A percentile compares a stretch with the other conserved stretches of the same genome.
Evolutionary conservation across 1,284 basidiomycete genomes (phyloP).

Genomic region (Anthracocystis panici-leucophaei): DNA sequence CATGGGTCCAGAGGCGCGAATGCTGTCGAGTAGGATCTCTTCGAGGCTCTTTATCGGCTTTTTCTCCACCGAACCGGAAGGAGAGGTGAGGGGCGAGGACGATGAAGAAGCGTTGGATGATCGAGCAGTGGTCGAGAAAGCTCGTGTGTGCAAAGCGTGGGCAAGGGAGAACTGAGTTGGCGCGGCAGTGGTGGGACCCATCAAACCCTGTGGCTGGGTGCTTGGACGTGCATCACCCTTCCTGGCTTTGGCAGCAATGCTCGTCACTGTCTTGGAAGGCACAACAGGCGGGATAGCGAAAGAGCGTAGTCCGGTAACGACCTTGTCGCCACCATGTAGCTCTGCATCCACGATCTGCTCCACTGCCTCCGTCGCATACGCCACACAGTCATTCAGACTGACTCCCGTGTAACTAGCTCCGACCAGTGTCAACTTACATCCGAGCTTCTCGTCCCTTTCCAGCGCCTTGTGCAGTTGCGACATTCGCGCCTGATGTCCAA

Average conservation of each 20-base stretch:
- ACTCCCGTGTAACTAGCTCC: constrained; percentile 91
- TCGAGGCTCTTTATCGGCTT: constrained; percentile 34
- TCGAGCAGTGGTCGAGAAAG: constrained; percentile 10
- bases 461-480: constrained; percentile 75
- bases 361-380: constrained; percentile 49
- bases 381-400: constrained; percentile 88
- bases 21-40: constrained; percentile 44
- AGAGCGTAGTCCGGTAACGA: constrained; percentile 37
- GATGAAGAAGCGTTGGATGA: neutral
- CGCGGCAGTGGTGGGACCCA: constrained; percentile 26
- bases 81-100: neutral
- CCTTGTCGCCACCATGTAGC: constrained; percentile 15
- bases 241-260: constrained; percentile 6
- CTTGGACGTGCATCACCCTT: constrained; percentile 16
- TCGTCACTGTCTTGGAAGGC: neutral
- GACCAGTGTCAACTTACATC: constrained; percentile 77
- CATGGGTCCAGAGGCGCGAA: constrained; percentile 61
- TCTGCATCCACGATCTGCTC: constrained; percentile 44
- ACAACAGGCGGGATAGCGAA: constrained; percentile 38
- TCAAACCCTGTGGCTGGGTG: constrained; percentile 22
- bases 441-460: constrained; percentile 70
- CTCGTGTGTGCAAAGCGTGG: constrained; percentile 27
- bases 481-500: constrained; percentile 82
- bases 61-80: neutral
- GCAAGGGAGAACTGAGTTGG: constrained; percentile 20